phyloP scores from a whole-genome alignment of 768 basidiomycete species.

The Gyrodon lividus region DNA sequence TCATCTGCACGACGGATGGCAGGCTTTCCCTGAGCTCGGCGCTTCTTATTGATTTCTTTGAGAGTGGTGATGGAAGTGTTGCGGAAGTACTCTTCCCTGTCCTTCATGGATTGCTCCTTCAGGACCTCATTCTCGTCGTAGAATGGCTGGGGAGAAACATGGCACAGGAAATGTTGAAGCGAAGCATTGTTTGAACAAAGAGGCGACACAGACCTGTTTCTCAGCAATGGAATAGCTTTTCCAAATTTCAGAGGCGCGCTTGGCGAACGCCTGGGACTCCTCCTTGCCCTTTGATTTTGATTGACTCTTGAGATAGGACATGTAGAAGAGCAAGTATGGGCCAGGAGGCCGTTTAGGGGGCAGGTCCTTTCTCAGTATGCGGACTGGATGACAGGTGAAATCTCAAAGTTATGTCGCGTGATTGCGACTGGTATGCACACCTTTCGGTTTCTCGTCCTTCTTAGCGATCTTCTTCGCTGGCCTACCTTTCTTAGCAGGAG shows the following conservation, averaged over 20 bases:
- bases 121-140: conserved; percentile 17
- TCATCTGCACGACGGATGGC: conserved; percentile 7
- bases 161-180: not conserved
- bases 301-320: conserved; percentile 12
- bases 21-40: conserved; percentile 25
- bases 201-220: conserved; percentile 33
- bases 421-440: conserved; percentile 13
- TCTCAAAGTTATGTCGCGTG: not conserved
- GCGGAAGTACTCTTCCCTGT: conserved; percentile 30
- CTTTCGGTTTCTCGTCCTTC: not conserved
- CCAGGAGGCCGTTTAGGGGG: conserved; percentile 30
- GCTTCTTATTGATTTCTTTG: conserved; percentile 33
- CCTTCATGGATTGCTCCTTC: conserved; percentile 19
- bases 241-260: conserved; percentile 31
- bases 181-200: not conserved
- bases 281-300: not conserved
- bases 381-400: conserved; percentile 9
- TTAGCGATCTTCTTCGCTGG: not conserved
- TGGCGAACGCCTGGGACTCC: conserved; percentile 8
- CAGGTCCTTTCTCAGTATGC: conserved; percentile 12
- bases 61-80: conserved; percentile 18
- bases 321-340: conserved; percentile 27
- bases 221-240: conserved; percentile 30
- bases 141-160: conserved; percentile 24
- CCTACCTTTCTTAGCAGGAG: conserved; percentile 6